Evolutionary conservation across 164 flowering plant species (phyloP), one percentile per base, ranked within the genome.

Genomic region (Taxillus chinensis): DNA sequence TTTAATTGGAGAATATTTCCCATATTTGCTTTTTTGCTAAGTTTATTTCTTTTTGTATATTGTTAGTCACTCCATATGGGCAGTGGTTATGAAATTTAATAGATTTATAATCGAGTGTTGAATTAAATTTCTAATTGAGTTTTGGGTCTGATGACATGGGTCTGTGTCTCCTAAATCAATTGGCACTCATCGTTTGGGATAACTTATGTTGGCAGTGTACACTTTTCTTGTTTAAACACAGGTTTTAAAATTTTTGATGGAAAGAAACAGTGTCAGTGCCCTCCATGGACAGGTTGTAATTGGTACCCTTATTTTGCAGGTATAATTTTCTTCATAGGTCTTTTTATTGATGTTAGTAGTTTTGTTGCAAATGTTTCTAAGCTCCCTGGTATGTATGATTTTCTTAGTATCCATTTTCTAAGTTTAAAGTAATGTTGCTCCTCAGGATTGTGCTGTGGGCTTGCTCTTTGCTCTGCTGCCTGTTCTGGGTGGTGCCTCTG

Each of bases 201-300:
- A 27, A 27, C 27, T 27, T 27, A 27, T 27, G 27, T 27, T 27
- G 27, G 27, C 27, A 27, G 27, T 27, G 27, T 27, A 0, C 27
- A 27, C 27, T 27, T 27, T 27, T 27, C 27, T 27, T 27, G 27
- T 27, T 27, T 27, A 27, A 9, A 43, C 13, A 48, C 78, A 95
- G 99, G 99, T 95, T 62, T 74, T 89, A 66, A 95, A 95, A 65
- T 95, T 89, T 72, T 77, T 95, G 81, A 95, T 95, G 99, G 99
- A 95, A 80, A 87, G 70, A 67, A 95, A 91, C 73, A 82, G 86
- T 68, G 74, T 81, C 55, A 91, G 62, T 82, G 77, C 96, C 39
- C 87, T 91, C 57, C 93, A 95, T 74, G 96, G 99, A 38, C 99
- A 91, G 76, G 96, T 95, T 62, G 91, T 97, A 17, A 67, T 95